Base-by-base conservation (phyloP, 1,139 yeast genomes). In the Yamadazyma sp. region DNA sequence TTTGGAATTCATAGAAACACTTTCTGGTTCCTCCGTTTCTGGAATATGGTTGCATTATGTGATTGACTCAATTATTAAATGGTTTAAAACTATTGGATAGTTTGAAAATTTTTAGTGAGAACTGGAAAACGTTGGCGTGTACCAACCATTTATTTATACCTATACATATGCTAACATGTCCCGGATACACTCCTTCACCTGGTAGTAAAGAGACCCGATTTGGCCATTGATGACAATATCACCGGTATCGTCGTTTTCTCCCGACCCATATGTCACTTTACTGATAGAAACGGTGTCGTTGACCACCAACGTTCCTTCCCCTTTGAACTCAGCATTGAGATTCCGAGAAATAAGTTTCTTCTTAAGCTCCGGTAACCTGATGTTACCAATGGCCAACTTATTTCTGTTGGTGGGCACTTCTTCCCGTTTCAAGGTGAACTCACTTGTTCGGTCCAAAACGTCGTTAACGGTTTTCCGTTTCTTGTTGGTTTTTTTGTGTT, bases 241-340 rank as follows among this genome's bases (percentile, higher is more conserved):
- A 29, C 97, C 96, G 34, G 89, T 89, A 37, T 70, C 76, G 35
- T 71, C 76, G 22, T 64, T 62, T 39, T 67, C 74, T 8, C 54
- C 46, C 12, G 59, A 54, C 17, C 68, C 62, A 45, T 66, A 65
- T 8, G 79, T 77, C 3, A 86, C 73, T 58, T 92, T 90, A 42
- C 88, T 69, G 7, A 92, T 79, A 1, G 90, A 83, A 18, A 92
- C 76, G 39, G 67, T 68, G 43, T 85, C 86, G 53, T 90, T 90
- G 28, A 95, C 86, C 7, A 90, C 95, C 37, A 92, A 66, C 0
- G 90, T 82, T 57, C 97, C 98, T 57, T 89, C 97, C 40, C 97
- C 94, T 55, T 86, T 81, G 57, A 92, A 88, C 53, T 90, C 97
- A 0, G 96, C 96, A 40, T 70, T 70, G 51, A 85, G 77, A 39